phyloP scores from a whole-genome alignment of 805 yeast species.

The Nakazawaea laoshanensis region DNA sequence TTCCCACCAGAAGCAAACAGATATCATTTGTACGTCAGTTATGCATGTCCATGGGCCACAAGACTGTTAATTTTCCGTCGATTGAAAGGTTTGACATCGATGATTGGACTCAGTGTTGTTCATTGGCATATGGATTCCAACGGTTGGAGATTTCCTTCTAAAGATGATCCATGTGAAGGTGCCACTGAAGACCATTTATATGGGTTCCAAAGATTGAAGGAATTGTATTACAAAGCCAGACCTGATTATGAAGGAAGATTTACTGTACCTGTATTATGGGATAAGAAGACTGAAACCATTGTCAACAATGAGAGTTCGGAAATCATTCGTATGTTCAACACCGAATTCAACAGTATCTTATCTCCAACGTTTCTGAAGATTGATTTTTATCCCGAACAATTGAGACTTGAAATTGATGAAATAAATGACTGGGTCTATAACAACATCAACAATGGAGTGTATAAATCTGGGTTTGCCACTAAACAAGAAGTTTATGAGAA shows the following conservation, averaged over 20 bases:
- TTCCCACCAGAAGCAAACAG: slow-evolving; percentile 72
- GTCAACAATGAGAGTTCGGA: slow-evolving; percentile 91
- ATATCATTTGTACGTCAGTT: slow-evolving; percentile 80
- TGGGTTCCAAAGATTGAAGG: slow-evolving; percentile 50
- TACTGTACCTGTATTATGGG: slow-evolving; percentile 95
- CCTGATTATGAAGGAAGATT: slow-evolving; percentile 74
- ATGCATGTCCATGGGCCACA: slow-evolving; percentile 97
- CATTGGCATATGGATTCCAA: slow-evolving; percentile 84
- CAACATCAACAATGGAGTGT: slow-evolving; percentile 85
- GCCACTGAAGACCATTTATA: slow-evolving; percentile 54
- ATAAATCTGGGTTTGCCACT: slow-evolving; percentile 86
- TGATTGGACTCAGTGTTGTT: slow-evolving; percentile 68
- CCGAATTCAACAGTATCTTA: slow-evolving; percentile 58
- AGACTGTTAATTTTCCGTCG: slow-evolving; percentile 66
- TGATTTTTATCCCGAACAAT: slow-evolving; percentile 53
- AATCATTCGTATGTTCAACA: slow-evolving; percentile 75
- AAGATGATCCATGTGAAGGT: slow-evolving; percentile 35
- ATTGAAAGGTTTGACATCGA: slow-evolving; percentile 61
- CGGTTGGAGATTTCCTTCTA: slow-evolving; percentile 79
- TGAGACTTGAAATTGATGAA: slow-evolving; percentile 58
- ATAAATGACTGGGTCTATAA: slow-evolving; percentile 79
- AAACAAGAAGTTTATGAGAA: slow-evolving; percentile 73
- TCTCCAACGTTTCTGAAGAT: slow-evolving; percentile 38
- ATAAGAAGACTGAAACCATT: slow-evolving; percentile 69
- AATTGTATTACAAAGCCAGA: slow-evolving; percentile 68